phyloP scores from a whole-genome alignment of 345 rosid genomes.

The Punica granatum region DNA sequence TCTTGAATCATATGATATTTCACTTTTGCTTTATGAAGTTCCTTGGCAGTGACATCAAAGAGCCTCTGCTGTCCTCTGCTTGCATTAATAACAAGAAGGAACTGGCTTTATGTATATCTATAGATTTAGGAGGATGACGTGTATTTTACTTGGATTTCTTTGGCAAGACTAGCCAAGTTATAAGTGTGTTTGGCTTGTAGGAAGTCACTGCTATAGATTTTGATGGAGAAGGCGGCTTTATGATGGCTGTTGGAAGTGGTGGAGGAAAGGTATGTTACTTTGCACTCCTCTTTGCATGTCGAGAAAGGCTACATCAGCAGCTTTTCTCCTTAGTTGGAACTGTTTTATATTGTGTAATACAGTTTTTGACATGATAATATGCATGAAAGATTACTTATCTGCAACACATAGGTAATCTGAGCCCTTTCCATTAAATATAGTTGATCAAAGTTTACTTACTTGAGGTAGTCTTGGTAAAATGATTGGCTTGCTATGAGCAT shows the following conservation, averaged over 20 bases:
- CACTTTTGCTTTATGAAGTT: too few relatives aligned
- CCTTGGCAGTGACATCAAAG: too few relatives aligned
- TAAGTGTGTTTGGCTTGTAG: constrained; percentile 27
- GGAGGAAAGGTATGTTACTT: constrained; percentile 64
- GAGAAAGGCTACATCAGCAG: neutral
- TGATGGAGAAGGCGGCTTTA: constrained; percentile 74
- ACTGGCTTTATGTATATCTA: neutral
- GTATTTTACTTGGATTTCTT: neutral
- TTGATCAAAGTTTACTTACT: neutral
- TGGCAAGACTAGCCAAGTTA: constrained; percentile 1
- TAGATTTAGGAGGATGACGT: neutral
- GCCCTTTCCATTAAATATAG: neutral
- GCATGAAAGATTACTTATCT: neutral
- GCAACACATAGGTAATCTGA: neutral
- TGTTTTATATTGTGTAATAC: neutral
- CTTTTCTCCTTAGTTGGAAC: neutral
- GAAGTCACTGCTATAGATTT: constrained; percentile 86
- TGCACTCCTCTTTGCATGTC: neutral
- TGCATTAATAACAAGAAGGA: too few relatives aligned
- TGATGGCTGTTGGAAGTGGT: constrained; percentile 86
- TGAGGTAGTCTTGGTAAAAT: neutral
- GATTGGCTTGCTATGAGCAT: neutral
- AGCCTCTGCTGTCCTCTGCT: too few relatives aligned
- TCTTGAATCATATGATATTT: neutral
- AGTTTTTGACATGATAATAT: neutral